Evolutionary conservation across 2,329 filamentous ascomycete genomes (phyloP).

Genomic region (Aphanocladium album): DNA sequence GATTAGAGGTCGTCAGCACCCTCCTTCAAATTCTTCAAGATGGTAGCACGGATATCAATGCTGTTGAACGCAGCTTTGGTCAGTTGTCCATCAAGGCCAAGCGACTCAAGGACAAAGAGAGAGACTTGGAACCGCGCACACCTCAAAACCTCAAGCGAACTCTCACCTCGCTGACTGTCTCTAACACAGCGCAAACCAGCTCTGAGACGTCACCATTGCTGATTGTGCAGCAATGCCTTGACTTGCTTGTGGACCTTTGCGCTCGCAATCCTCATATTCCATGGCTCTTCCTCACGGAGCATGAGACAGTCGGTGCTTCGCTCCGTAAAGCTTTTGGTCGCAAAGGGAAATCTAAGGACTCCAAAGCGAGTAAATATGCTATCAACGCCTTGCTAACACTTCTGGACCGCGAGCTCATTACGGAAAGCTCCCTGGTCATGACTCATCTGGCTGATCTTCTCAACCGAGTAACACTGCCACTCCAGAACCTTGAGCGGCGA

Average conservation of each 20-base stretch:
- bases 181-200: conserved; percentile 50
- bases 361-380: conserved; percentile 78
- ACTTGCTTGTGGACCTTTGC: conserved; percentile 77
- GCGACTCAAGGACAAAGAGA: conserved; percentile 64
- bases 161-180: conserved; percentile 51
- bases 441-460: conserved; percentile 83
- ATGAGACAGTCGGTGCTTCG: conserved; percentile 68
- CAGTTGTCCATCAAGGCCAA: conserved; percentile 89
- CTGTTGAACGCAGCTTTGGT: conserved; percentile 91
- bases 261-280: conserved; percentile 81
- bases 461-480: conserved; percentile 80
- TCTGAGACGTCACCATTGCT: conserved; percentile 90
- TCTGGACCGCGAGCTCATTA: conserved; percentile 88
- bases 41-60: conserved; percentile 85
- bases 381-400: conserved; percentile 86
- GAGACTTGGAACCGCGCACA: conserved; percentile 61
- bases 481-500: conserved; percentile 76
- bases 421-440: conserved; percentile 97
- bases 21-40: conserved; percentile 92
- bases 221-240: conserved; percentile 92
- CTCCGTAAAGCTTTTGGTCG: conserved; percentile 72
- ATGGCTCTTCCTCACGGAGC: conserved; percentile 89
- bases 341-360: conserved; percentile 86
- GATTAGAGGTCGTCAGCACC: conserved; percentile 88
- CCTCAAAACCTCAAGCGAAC: conserved; percentile 75